Percentiles rank a stretch among this genome's conserved stretches.
phyloP scores from a whole-genome alignment of 306 rosid genomes.

The Boehmeria nivea region DNA sequence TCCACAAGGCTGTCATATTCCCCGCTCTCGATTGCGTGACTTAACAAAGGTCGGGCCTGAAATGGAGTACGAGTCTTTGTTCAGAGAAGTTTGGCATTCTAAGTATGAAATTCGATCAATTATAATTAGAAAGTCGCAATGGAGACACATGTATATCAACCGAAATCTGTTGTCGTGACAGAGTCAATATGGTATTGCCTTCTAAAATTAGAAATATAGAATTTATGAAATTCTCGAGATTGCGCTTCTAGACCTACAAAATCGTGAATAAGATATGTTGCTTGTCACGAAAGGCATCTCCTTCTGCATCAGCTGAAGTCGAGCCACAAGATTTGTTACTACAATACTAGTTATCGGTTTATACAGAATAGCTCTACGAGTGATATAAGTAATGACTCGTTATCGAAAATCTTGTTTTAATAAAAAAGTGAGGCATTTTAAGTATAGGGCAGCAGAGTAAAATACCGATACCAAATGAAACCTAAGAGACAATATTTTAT shows the following conservation, averaged over 20 bases:
- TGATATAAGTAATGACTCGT: too few relatives aligned
- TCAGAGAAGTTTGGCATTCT: slow-evolving; percentile 21
- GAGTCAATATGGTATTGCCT: neutral
- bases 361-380: too few relatives aligned
- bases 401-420: too few relatives aligned
- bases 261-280: neutral
- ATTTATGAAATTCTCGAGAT: neutral
- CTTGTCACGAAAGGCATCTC: neutral
- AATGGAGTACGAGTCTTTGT: slow-evolving; percentile 15
- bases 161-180: neutral
- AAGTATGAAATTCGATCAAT: slow-evolving; percentile 1
- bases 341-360: too few relatives aligned
- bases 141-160: slow-evolving; percentile 2
- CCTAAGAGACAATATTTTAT: too few relatives aligned
- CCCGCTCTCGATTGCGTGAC: slow-evolving; percentile 53
- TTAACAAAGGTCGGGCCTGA: slow-evolving; percentile 85
- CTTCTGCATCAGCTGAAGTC: too few relatives aligned
- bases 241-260: too few relatives aligned
- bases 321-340: too few relatives aligned
- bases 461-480: too few relatives aligned
- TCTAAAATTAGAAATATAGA: neutral
- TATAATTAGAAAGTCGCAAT: neutral
- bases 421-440: too few relatives aligned
- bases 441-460: too few relatives aligned
- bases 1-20: slow-evolving; percentile 56